phyloP scores from a whole-genome alignment of 768 basidiomycete genomes.

The Clathrus columnatus region DNA sequence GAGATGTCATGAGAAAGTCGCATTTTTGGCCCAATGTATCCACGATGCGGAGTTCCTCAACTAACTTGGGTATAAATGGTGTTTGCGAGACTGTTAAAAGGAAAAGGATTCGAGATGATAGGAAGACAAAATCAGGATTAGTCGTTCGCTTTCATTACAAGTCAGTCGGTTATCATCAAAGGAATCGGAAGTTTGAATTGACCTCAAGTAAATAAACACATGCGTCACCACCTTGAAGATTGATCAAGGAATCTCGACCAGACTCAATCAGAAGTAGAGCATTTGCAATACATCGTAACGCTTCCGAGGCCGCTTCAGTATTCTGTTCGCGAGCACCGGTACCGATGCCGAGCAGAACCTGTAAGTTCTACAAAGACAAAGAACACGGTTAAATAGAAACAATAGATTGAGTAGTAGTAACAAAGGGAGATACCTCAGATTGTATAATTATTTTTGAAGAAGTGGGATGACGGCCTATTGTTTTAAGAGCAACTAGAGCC shows the following conservation, averaged over 20 bases:
- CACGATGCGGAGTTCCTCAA: constrained; percentile 51
- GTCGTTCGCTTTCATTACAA: constrained; percentile 44
- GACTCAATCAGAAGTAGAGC: constrained; percentile 60
- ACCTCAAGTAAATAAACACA: constrained; percentile 56
- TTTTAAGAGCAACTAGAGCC: constrained; percentile 66
- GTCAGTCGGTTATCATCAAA: constrained; percentile 11
- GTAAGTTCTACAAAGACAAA: constrained; percentile 36
- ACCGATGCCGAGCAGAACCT: constrained; percentile 44
- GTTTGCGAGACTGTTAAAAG: constrained; percentile 46
- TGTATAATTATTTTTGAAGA: constrained; percentile 56
- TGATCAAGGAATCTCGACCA: constrained; percentile 51
- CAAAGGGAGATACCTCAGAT: constrained; percentile 23
- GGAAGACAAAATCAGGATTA: constrained; percentile 57
- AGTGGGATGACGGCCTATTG: constrained; percentile 58
- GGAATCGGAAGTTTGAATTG: constrained; percentile 13
- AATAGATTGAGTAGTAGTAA: not conserved
- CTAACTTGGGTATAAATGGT: constrained; percentile 48
- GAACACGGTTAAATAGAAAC: not conserved
- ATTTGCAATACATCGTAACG: constrained; percentile 72
- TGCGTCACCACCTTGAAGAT: constrained; percentile 55
- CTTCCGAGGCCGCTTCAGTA: constrained; percentile 54
- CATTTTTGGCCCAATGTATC: constrained; percentile 56
- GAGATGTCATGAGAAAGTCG: constrained; percentile 41
- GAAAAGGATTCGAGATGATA: constrained; percentile 69
- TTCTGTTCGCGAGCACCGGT: constrained; percentile 43